Percentiles rank a stretch among this genome's conserved stretches.
phyloP scores from a whole-genome alignment of 495 filamentous ascomycete genomes.

The Extremus antarcticus region DNA sequence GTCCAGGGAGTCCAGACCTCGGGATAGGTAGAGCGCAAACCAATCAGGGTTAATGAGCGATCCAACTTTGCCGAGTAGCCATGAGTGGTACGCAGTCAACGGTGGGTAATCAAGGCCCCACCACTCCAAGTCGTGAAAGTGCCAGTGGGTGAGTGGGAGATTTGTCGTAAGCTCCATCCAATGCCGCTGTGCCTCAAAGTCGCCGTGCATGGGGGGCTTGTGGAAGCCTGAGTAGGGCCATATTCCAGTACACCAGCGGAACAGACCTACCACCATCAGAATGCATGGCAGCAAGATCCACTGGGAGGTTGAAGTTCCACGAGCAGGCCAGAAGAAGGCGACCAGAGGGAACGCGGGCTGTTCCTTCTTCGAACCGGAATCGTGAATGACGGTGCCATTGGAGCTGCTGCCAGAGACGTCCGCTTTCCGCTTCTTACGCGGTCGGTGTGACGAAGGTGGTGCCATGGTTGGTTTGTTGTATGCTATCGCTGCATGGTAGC shows the following conservation, averaged over 20 bases:
- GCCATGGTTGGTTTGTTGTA: constrained; percentile 12
- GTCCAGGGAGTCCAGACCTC: constrained; percentile 62
- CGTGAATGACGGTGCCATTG: constrained; percentile 40
- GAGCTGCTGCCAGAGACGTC: constrained; percentile 36
- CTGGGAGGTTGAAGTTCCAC: constrained; percentile 65
- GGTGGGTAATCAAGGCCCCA: constrained; percentile 98
- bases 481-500: background rate
- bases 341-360: constrained; percentile 72
- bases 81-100: constrained; percentile 95
- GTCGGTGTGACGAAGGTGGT: constrained; percentile 40
- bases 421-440: constrained; percentile 48
- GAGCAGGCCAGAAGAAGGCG: constrained; percentile 82
- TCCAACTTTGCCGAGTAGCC: constrained; percentile 81
- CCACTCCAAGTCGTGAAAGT: constrained; percentile 91
- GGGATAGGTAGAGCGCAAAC: constrained; percentile 80
- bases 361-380: constrained; percentile 33
- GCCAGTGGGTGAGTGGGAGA: constrained; percentile 87
- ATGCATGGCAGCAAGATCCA: constrained; percentile 84
- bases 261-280: constrained; percentile 81
- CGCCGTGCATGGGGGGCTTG: constrained; percentile 83
- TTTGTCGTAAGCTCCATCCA: constrained; percentile 97
- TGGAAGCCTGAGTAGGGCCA: constrained; percentile 89
- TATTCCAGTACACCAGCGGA: constrained; percentile 81
- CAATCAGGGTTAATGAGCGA: constrained; percentile 65
- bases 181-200: constrained; percentile 94